Base-by-base conservation (phyloP, 352 stramenopile genomes). In the Phytophthora rubi region DNA sequence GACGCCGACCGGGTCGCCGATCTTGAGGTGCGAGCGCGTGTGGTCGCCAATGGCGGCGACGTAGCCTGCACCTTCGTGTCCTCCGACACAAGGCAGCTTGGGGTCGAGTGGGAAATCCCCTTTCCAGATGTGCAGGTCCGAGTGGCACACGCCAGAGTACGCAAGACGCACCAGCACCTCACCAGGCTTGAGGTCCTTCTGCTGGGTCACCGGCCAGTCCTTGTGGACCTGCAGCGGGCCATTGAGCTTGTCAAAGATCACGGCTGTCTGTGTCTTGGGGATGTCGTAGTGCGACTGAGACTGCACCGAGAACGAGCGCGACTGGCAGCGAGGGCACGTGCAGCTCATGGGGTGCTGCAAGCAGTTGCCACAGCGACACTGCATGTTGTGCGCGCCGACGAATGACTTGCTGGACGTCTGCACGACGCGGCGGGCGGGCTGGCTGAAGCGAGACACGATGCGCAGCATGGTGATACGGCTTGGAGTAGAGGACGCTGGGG, bases 31-130 rank as follows among this genome's bases (percentile, higher is more conserved):
- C 12, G 76, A 80, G 16, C 65, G 59, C 0, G 75, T 86, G 57
- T 86, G 42, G 1, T 77, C 30, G n/a, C 76, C 82, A 30, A 88
- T 82, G 21, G 81, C 81, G 9, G 79, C 79, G 16, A 87, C 62
- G 70, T 83, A 84, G 12, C 79, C 79, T 6, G 79, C 67, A 28
- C 79, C 79, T 80, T 90, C 82, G 56, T 90, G 80, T 18, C 82
- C 82, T 35, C 79, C 80, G 10, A 90, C 75, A 13, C 80, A 64
- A 0, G 82, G 80, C 33, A 81, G 45, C 62, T 80, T 79, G 26
- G 55, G 65, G 21, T 66, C 51, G 2, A 73, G n/a, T 0, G 76
- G 71, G 49, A 73, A 70, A 28, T 83, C 71, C 16, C 76, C 76
- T 12, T 73, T 49, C 79, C 79, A 87, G 13, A 87, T 64, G 52